A percentile compares a stretch with the other conserved stretches of the same genome.
Evolutionary conservation across 192 early-diverging fungal species (phyloP).

Genomic region (Geosiphon pyriformis): DNA sequence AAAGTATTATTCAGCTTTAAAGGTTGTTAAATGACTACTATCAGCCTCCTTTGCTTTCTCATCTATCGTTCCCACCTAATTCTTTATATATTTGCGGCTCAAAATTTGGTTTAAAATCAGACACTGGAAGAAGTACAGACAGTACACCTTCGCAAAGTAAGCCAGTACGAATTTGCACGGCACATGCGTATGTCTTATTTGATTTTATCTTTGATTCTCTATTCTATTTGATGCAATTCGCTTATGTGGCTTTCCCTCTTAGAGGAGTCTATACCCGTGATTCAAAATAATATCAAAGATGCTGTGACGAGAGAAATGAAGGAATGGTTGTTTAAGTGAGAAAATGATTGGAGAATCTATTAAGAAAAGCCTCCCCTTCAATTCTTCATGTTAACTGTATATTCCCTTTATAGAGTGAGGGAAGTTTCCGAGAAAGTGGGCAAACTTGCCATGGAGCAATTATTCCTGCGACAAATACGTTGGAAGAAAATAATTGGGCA

Average conservation of each 20-base stretch:
- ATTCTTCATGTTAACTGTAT: background rate
- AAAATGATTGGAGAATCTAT: background rate
- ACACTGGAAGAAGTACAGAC: constrained; percentile 81
- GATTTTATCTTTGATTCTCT: too few relatives aligned
- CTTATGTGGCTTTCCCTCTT: too few relatives aligned
- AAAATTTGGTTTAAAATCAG: constrained; percentile 44
- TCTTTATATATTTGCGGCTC: too few relatives aligned
- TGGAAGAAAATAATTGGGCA: constrained; percentile 43
- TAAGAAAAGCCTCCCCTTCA: too few relatives aligned
- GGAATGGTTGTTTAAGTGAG: constrained; percentile 84
- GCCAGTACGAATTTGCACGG: constrained; percentile 77
- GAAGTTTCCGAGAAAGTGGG: constrained; percentile 79
- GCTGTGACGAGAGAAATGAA: constrained; percentile 83
- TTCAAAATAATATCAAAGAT: constrained; percentile 81
- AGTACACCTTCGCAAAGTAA: constrained; percentile 66
- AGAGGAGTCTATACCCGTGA: constrained; percentile 85
- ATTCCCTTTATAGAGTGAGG: constrained; percentile 54
- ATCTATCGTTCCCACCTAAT: too few relatives aligned
- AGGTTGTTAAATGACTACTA: constrained; percentile 56
- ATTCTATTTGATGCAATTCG: too few relatives aligned
- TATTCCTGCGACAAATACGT: constrained; percentile 62
- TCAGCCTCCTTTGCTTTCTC: too few relatives aligned
- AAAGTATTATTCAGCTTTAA: constrained; percentile 90
- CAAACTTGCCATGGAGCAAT: constrained; percentile 73
- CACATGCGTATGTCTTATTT: constrained; percentile 58